Percentiles rank a stretch among this genome's conserved stretches.
These are phyloP conservation scores for Rhinocladiella mackenziei DNA, from an alignment of 2,329 filamentous ascomycete genomes.

Conservation along the genomic window DNA sequence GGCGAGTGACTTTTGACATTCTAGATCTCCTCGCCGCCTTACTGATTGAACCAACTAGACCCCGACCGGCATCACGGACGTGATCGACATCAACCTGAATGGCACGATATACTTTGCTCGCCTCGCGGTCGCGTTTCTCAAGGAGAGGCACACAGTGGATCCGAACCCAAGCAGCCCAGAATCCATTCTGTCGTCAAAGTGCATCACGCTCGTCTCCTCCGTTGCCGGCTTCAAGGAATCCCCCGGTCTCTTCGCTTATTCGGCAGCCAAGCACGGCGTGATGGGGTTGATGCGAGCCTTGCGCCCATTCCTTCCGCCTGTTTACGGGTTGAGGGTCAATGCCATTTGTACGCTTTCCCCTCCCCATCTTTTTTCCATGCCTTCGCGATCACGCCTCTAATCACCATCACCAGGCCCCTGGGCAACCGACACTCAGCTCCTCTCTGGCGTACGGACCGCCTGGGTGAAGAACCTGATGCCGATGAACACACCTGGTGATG, in stretches of 20 bases:
- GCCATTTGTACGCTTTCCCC: slow-evolving; percentile 35
- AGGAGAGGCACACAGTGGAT: slow-evolving; percentile 21
- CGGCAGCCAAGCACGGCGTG: slow-evolving; percentile 49
- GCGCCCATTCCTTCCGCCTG: slow-evolving; percentile 36
- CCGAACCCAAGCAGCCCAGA: slow-evolving; percentile 8
- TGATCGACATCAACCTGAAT: slow-evolving; percentile 36
- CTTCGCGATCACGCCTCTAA: neutral
- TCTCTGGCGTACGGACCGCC: slow-evolving; percentile 36
- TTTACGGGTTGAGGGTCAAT: slow-evolving; percentile 43
- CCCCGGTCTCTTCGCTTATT: slow-evolving; percentile 48
- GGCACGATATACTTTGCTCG: slow-evolving; percentile 49
- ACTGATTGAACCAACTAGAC: no score
- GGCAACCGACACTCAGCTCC: slow-evolving; percentile 42
- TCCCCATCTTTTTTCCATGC: neutral
- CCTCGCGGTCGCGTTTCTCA: slow-evolving; percentile 49
- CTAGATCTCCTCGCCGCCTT: neutral
- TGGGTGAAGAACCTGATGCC: slow-evolving; percentile 41
- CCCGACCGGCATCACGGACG: slow-evolving; percentile 21
- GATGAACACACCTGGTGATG: slow-evolving; percentile 39
- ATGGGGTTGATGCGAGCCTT: slow-evolving; percentile 49
- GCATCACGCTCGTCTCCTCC: slow-evolving; percentile 44
- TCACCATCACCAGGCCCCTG: slow-evolving; percentile 36
- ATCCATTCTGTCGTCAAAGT: slow-evolving; percentile 32
- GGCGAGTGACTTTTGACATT: slow-evolving; percentile 12
- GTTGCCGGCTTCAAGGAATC: slow-evolving; percentile 49